Conservation (phyloP, 2,329 filamentous ascomycete species). For the Colletotrichum orchidophilum region DNA sequence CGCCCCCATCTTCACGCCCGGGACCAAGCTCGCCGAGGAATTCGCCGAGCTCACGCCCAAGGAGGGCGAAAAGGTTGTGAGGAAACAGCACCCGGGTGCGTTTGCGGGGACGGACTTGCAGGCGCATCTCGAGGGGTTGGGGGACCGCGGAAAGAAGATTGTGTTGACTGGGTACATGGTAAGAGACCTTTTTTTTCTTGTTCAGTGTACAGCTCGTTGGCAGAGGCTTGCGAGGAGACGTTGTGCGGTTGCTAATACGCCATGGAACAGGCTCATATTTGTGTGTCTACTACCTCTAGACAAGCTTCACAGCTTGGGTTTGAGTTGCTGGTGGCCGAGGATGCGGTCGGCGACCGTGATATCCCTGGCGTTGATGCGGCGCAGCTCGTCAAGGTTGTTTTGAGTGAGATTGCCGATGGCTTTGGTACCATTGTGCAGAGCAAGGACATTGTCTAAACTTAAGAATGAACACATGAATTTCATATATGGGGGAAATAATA, state of each 20-base stretch:
- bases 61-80: constrained; percentile 64
- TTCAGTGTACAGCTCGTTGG: no score
- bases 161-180: constrained; percentile 70
- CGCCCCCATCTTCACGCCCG: constrained; percentile 73
- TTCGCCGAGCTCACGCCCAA: constrained; percentile 67
- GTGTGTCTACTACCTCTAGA: constrained; percentile 70
- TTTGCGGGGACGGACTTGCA: constrained; percentile 71
- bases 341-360: constrained; percentile 72
- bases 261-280: constrained; percentile 67
- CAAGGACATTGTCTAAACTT: constrained; percentile 36
- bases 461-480: no score
- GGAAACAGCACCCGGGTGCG: constrained; percentile 66
- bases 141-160: constrained; percentile 65
- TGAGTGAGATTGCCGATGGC: constrained; percentile 70
- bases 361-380: constrained; percentile 69
- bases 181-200: constrained; percentile 36
- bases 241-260: not conserved
- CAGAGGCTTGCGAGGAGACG: no score
- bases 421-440: constrained; percentile 68
- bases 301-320: constrained; percentile 69
- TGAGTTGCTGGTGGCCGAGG: constrained; percentile 69
- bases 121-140: constrained; percentile 57
- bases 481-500: no score
- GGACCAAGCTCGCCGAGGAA: constrained; percentile 66
- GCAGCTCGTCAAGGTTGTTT: constrained; percentile 58